Evolutionary conservation across 2,329 filamentous ascomycete genomes (phyloP).

Genomic region (Podosphaera fusca): DNA sequence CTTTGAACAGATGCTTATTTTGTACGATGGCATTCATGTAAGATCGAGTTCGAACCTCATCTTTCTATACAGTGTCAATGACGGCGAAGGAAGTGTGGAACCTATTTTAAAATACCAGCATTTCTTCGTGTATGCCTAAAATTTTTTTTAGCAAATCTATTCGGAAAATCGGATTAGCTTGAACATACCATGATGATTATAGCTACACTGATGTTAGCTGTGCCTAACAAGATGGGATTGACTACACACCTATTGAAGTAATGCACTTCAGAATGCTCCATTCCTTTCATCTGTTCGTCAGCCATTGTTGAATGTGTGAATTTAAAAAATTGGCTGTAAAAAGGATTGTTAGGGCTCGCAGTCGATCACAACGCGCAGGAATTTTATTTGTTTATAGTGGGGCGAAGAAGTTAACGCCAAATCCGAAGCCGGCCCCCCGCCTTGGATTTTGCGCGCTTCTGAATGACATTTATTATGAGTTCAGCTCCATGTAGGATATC

Average conservation of each 20-base stretch:
- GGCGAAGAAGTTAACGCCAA: no score
- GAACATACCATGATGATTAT: slow-evolving; percentile 82
- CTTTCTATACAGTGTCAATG: slow-evolving; percentile 40
- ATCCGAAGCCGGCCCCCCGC: no score
- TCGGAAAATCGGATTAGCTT: background rate
- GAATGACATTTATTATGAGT: no score
- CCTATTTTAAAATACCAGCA: slow-evolving; percentile 48
- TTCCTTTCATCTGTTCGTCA: slow-evolving; percentile 26
- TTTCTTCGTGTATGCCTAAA: slow-evolving; percentile 78
- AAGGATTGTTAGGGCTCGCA: no score
- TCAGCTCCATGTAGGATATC: no score
- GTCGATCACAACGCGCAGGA: no score
- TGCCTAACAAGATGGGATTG: background rate
- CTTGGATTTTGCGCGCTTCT: no score
- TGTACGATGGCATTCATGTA: slow-evolving; percentile 97
- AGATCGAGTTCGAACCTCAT: slow-evolving; percentile 86
- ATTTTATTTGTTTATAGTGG: no score
- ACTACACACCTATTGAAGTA: slow-evolving; percentile 80
- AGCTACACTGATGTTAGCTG: slow-evolving; percentile 30
- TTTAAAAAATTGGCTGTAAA: no score
- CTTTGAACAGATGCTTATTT: slow-evolving; percentile 83
- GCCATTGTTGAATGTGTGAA: slow-evolving; percentile 17
- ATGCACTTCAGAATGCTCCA: slow-evolving; percentile 58
- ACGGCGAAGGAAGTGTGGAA: slow-evolving; percentile 4
- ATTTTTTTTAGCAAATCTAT: slow-evolving; percentile 15